Evolutionary conservation across 306 rosid species (phyloP).

Genomic region (Quercus robur): DNA sequence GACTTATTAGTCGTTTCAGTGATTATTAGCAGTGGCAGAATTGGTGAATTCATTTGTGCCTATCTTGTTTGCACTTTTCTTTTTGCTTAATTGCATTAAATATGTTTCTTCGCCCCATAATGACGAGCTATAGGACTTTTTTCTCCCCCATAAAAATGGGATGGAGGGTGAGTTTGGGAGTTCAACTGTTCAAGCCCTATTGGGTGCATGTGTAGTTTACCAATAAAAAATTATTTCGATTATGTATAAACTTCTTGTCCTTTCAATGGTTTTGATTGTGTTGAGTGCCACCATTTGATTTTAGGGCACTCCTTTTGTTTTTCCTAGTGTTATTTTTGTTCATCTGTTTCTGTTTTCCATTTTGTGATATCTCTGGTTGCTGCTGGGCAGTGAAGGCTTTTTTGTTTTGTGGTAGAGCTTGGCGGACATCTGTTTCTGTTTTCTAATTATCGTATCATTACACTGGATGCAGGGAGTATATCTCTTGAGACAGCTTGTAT

Average conservation of each 20-base stretch:
- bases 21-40: background rate
- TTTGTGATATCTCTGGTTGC: too few relatives aligned
- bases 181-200: too few relatives aligned
- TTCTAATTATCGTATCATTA: too few relatives aligned
- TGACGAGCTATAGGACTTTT: too few relatives aligned
- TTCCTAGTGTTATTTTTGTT: background rate
- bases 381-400: background rate
- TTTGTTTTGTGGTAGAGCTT: background rate
- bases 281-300: background rate
- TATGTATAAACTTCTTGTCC: background rate
- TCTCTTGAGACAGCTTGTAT: too few relatives aligned
- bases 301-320: background rate
- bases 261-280: background rate
- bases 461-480: too few relatives aligned
- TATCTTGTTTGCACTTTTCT: too few relatives aligned
- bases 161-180: too few relatives aligned
- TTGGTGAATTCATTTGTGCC: background rate
- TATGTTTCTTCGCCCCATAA: background rate
- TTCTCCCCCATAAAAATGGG: too few relatives aligned
- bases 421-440: background rate
- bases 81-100: background rate
- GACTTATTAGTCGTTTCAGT: too few relatives aligned
- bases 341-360: background rate
- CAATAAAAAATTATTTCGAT: too few relatives aligned
- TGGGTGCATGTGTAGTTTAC: too few relatives aligned